Evolutionary conservation across 2,329 filamentous ascomycete genomes (phyloP), one percentile per base, ranked within the genome.

Genomic region (Aspergillus puulaauensis): DNA sequence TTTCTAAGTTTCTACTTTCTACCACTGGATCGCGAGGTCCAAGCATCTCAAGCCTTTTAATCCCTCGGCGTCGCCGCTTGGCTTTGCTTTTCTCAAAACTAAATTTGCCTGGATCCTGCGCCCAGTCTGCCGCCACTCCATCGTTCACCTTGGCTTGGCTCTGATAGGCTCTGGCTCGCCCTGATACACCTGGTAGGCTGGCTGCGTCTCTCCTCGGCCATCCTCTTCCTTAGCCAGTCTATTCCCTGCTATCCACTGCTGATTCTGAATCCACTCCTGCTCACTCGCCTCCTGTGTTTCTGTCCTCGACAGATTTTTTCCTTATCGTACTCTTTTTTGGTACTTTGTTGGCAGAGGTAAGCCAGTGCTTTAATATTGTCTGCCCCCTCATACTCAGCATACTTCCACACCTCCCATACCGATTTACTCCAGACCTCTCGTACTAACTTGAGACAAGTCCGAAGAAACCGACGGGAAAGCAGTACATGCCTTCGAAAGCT

Each of bases 401-500:
- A 41, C 33, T 47, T 24, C 43, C 7, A 48, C 21, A 31, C 8
- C 27, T 12, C 19, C 19, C 19, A 45, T 23, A 15, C 23, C 14
- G 12, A 17, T 24, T 19, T 27, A 11, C 24, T n/a, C 2, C 19
- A 4, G 7, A 17, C 6, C 15, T 40, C n/a, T 17, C 6, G 37
- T 44, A 23, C 41, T 53, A 37, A 50, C 35, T n/a, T 23, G 33
- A 21, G 23, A 19, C 49, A 24, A 49, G 39, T 44, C 27, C n/a
- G n/a, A 39, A 21, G 27, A n/a, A 21, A 54, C 19, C 41, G 19
- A 56, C 48, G 17, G n/a, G 15, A 48, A 58, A 52, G 61, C 56
- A 65, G 62, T 74, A 70, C 71, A 75, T 75, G 73, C 69, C 70
- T 74, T 50, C 64, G 56, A 68, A 64, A 61, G 62, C 64, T 57